These are phyloP conservation scores for Irpex lacteus DNA, from an alignment of 1,284 basidiomycete genomes.

Conservation along the genomic window DNA sequence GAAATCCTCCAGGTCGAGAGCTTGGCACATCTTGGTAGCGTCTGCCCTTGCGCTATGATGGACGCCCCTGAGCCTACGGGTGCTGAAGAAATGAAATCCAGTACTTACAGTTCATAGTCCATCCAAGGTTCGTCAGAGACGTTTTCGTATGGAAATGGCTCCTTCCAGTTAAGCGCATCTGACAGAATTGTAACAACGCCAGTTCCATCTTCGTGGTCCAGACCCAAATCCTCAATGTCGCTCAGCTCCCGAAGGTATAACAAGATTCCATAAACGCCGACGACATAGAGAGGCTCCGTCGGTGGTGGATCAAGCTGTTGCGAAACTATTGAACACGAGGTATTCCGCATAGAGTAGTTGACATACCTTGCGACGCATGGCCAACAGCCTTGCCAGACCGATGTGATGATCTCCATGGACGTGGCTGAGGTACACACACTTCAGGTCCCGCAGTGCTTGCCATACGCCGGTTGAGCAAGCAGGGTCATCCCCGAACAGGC, in stretches of 20 bases:
- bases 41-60: constrained; percentile 37
- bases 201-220: constrained; percentile 41
- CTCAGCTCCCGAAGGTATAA: constrained; percentile 65
- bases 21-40: constrained; percentile 40
- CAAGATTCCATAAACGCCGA: constrained; percentile 55
- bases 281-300: constrained; percentile 64
- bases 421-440: constrained; percentile 86
- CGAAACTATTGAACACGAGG: constrained; percentile 3
- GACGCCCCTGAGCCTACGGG: background rate
- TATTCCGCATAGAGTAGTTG: background rate
- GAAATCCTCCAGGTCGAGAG: constrained; percentile 55
- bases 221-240: constrained; percentile 65
- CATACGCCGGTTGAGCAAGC: constrained; percentile 41
- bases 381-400: constrained; percentile 75
- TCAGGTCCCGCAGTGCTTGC: constrained; percentile 68
- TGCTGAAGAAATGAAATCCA: background rate
- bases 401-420: constrained; percentile 93
- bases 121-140: constrained; percentile 29
- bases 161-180: constrained; percentile 51
- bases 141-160: constrained; percentile 37
- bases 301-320: constrained; percentile 57
- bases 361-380: constrained; percentile 68
- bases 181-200: constrained; percentile 55
- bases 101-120: constrained; percentile 15
- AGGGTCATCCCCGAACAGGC: constrained; percentile 70